A percentile compares a stretch with the other conserved stretches of the same genome.
These are phyloP conservation scores for Lupinus albus DNA, from an alignment of 306 rosid species.

Conservation along the genomic window DNA sequence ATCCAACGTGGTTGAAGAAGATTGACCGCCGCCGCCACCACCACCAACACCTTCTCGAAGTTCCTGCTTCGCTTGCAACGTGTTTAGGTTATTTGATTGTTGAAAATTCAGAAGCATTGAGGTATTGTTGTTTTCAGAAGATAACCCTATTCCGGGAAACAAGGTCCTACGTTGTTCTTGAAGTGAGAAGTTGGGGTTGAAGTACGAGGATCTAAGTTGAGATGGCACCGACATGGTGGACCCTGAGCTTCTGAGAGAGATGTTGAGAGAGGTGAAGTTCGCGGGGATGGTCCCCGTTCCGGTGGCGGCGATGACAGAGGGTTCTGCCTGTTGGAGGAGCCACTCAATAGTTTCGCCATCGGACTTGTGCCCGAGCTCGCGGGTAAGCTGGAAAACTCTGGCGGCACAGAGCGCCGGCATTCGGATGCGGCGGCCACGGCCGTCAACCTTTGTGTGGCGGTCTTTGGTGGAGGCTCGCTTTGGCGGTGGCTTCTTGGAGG, in stretches of 20 bases:
- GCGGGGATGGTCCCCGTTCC: conserved; percentile 87
- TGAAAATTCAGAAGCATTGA: conserved; percentile 67
- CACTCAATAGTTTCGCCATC: conserved; percentile 87
- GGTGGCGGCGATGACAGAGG: conserved; percentile 78
- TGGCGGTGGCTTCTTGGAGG: conserved; percentile 62
- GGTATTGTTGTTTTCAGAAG: conserved; percentile 44
- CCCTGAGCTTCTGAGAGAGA: conserved; percentile 74
- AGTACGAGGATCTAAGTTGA: conserved; percentile 71
- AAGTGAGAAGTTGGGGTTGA: conserved; percentile 66
- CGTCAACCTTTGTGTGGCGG: conserved; percentile 86
- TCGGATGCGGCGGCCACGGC: conserved; percentile 84
- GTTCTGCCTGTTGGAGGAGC: conserved; percentile 85
- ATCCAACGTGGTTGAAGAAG: conserved; percentile 57
- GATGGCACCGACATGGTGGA: conserved; percentile 80
- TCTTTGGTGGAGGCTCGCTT: conserved; percentile 75
- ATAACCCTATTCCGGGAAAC: conserved; percentile 63
- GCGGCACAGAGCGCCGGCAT: conserved; percentile 89
- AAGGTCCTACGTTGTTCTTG: conserved; percentile 50
- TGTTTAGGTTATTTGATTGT: conserved; percentile 46
- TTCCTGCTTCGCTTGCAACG: conserved; percentile 71
- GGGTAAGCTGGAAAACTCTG: conserved; percentile 73
- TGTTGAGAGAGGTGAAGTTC: conserved; percentile 77
- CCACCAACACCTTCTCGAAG: conserved; percentile 42
- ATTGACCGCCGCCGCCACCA: neutral
- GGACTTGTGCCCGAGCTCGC: conserved; percentile 81